phyloP scores from a whole-genome alignment of 2,329 filamentous ascomycete genomes.

The Esteya vermicola region DNA sequence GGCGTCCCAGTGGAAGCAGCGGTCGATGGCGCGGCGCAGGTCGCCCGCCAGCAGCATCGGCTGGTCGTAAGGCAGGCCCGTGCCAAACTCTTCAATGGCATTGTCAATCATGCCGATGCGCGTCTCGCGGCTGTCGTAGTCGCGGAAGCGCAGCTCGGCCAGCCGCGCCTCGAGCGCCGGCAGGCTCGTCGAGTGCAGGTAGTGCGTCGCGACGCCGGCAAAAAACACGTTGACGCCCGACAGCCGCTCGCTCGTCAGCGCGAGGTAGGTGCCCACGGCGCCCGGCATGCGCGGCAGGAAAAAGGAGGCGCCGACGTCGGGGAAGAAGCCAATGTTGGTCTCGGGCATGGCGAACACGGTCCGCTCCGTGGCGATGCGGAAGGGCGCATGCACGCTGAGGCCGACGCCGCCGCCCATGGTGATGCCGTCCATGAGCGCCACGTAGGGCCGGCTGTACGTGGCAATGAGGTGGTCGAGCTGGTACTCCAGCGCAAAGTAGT shows the following conservation, averaged over 20 bases:
- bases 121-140: conserved; percentile 48
- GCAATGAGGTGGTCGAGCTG: conserved; percentile 90
- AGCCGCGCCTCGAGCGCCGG: conserved; percentile 70
- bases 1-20: conserved; percentile 56
- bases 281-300: conserved; percentile 88
- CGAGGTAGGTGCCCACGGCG: conserved; percentile 77
- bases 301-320: conserved; percentile 92
- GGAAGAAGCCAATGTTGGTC: conserved; percentile 97
- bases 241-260: conserved; percentile 74
- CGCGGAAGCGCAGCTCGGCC: conserved; percentile 77
- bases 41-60: conserved; percentile 53
- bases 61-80: conserved; percentile 66
- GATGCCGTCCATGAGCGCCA: conserved; percentile 93
- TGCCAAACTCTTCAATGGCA: conserved; percentile 85
- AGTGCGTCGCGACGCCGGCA: conserved; percentile 87
- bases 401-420: conserved; percentile 98
- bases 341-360: conserved; percentile 98
- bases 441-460: conserved; percentile 83
- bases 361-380: conserved; percentile 90
- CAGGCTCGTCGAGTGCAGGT: conserved; percentile 80
- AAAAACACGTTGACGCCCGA: conserved; percentile 79
- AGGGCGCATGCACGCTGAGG: conserved; percentile 84
- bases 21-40: conserved; percentile 70
- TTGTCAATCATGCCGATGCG: conserved; percentile 63
- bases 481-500: conserved; percentile 94